Base-by-base conservation (phyloP, 495 filamentous ascomycete species). In the Acidomyces sp. region DNA sequence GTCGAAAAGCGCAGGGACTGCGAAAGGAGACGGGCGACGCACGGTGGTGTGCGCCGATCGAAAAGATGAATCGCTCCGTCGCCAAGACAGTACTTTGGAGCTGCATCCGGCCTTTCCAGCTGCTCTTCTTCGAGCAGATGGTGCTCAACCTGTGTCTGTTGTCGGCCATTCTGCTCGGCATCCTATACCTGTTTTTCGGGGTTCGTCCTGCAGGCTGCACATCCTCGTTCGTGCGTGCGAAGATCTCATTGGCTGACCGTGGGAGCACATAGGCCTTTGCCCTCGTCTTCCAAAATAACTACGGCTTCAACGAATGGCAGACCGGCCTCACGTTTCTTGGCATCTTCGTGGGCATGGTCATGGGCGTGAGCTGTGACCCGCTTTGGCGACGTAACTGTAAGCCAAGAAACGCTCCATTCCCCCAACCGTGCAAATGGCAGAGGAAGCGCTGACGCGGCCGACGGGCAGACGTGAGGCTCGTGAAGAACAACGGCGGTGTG, bases 151-250 rank as follows among this genome's bases (percentile, higher is more conserved):
- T 97, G 18, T 93, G 86, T 57, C 55, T 90, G 7, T 85, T 90
- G 50, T 81, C 82, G 2, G 84, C 87, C 19, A 69, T 96, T 16
- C 64, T 95, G 7, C 67, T 96, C 1, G 90, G 86, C 7, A 77
- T 94, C 24, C 62, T 95, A 0, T 95, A 97, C 52, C 73, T 97
- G 4, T 97, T 95, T 65, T 94, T 97, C 56, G 86, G 88, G 6
- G 48, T 52, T 34, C 34, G 48, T 31, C 11, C 12, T 6, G 18
- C n/a, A 13, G 11, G 16, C 34, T 28, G 23, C 6, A 16, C 2
- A 34, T 29, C 20, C 19, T 27, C 13, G 16, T 25, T 29, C 12
- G 10, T 2, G 13, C 25, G 21, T 10, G 27, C 28, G 31, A 22
- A 39, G 18, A 24, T 13, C 3, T n/a, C n/a, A n/a, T n/a, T n/a